Conservation (phyloP, 768 basidiomycete species). For the Psilocybe azurescens region DNA sequence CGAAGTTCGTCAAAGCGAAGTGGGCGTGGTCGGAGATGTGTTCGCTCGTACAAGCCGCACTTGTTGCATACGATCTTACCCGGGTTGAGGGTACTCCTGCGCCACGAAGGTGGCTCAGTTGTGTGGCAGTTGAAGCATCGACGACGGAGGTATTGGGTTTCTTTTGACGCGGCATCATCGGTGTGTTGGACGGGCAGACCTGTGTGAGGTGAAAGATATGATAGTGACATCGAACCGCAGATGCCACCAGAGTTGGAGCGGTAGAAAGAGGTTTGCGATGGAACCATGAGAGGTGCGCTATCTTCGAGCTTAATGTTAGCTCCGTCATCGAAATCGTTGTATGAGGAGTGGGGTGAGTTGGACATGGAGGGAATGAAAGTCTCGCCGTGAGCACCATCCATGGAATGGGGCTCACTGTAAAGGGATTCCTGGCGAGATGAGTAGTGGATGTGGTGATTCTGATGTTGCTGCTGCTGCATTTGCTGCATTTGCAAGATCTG, state of each 20-base stretch:
- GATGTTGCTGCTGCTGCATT: conserved; percentile 46
- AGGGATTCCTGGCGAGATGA: conserved; percentile 38
- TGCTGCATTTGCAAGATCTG: conserved; percentile 30
- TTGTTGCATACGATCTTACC: conserved; percentile 96
- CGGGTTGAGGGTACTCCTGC: conserved; percentile 85
- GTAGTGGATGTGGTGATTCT: conserved; percentile 27
- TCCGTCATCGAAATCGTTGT: conserved; percentile 53
- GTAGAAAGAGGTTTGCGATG: conserved; percentile 61
- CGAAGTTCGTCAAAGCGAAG: conserved; percentile 88
- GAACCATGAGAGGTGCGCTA: conserved; percentile 58
- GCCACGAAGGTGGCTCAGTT: conserved; percentile 89
- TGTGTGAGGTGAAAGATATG: conserved; percentile 46
- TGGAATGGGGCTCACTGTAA: conserved; percentile 34
- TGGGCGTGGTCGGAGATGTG: conserved; percentile 82
- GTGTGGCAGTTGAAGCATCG: conserved; percentile 93
- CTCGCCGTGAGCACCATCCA: conserved; percentile 33
- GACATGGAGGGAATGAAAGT: conserved; percentile 41
- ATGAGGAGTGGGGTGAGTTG: conserved; percentile 47
- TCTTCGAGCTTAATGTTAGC: conserved; percentile 73
- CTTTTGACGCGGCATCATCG: conserved; percentile 89
- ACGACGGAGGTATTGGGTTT: conserved; percentile 88
- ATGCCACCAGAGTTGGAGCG: conserved; percentile 31
- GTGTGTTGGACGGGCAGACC: conserved; percentile 84
- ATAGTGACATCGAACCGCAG: conserved; percentile 39
- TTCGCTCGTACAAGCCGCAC: conserved; percentile 90